Evolutionary conservation across 495 filamentous ascomycete genomes (phyloP).

Genomic region (Penicillium diatomitis): DNA sequence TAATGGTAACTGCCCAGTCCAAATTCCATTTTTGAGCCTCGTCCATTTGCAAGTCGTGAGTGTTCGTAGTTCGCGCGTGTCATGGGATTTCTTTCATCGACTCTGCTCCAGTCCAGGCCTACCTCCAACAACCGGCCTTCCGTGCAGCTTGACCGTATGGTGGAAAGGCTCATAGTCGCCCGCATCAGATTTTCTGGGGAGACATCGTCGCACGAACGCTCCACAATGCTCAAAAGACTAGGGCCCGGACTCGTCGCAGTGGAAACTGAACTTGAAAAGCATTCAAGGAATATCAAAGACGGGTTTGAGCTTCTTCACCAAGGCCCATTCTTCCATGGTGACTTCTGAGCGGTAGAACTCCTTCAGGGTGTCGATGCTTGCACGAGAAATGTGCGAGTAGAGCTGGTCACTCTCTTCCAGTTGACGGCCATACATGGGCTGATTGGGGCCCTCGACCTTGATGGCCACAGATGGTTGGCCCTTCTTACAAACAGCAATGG

Average conservation of each 20-base stretch:
- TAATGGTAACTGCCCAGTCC: conserved; percentile 3
- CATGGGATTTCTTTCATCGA: conserved; percentile 6
- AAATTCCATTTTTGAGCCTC: conserved; percentile 10
- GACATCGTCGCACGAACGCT: neutral
- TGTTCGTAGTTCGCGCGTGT: conserved; percentile 11
- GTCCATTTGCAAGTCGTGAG: conserved; percentile 20
- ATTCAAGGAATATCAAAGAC: conserved; percentile 78
- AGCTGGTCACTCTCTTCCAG: conserved; percentile 87
- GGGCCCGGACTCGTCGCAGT: neutral
- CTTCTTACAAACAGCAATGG: conserved; percentile 82
- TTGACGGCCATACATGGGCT: conserved; percentile 91
- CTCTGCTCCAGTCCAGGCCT: neutral
- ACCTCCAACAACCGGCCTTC: no score
- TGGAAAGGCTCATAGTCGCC: neutral
- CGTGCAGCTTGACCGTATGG: no score
- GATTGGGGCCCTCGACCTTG: conserved; percentile 94
- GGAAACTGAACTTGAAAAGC: no score
- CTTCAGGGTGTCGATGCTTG: conserved; percentile 90
- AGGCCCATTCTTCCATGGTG: conserved; percentile 83
- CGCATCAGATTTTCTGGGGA: neutral
- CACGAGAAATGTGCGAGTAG: conserved; percentile 77
- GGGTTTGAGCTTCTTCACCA: conserved; percentile 88
- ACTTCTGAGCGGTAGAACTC: conserved; percentile 91
- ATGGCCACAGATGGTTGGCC: conserved; percentile 93
- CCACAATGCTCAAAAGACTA: neutral